Conservation (phyloP, 2,329 filamentous ascomycete genomes). For the Fusarium subtropicale region DNA sequence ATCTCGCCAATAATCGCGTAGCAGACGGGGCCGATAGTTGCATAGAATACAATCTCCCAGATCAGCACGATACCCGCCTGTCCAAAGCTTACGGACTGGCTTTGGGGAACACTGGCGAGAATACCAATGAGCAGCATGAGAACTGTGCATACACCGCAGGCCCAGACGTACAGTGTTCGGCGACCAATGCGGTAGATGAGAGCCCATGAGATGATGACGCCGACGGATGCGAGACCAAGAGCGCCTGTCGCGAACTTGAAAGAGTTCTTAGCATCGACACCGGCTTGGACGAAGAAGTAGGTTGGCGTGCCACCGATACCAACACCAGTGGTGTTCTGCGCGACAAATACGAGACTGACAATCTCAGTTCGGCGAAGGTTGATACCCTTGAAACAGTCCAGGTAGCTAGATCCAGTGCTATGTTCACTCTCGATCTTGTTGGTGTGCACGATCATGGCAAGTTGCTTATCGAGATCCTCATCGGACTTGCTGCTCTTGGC, state of each 20-base stretch:
- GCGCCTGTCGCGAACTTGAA: conserved; percentile 57
- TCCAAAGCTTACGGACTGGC: conserved; percentile 46
- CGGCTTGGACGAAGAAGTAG: conserved; percentile 61
- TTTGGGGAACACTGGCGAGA: conserved; percentile 45
- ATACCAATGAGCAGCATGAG: conserved; percentile 56
- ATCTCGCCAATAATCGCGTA: conserved; percentile 58
- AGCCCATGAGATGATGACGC: conserved; percentile 58
- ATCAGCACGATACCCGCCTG: conserved; percentile 56
- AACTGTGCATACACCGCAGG: conserved; percentile 55
- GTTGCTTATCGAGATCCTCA: conserved; percentile 55
- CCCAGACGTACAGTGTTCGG: conserved; percentile 55
- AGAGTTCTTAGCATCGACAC: conserved; percentile 53
- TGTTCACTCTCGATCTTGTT: conserved; percentile 57
- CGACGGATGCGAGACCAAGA: conserved; percentile 56
- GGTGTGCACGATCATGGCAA: conserved; percentile 76
- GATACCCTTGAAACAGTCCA: conserved; percentile 61
- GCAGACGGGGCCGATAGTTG: conserved; percentile 57
- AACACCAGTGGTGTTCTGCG: conserved; percentile 55
- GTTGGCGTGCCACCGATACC: conserved; percentile 58
- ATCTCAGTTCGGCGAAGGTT: conserved; percentile 61
- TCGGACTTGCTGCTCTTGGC: conserved; percentile 50
- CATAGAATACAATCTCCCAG: conserved; percentile 58
- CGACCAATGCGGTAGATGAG: conserved; percentile 53
- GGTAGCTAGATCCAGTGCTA: conserved; percentile 54
- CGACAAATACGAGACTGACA: conserved; percentile 56